Conservation (phyloP, 23 red algal species). For the Pyropia haitanensis region DNA sequence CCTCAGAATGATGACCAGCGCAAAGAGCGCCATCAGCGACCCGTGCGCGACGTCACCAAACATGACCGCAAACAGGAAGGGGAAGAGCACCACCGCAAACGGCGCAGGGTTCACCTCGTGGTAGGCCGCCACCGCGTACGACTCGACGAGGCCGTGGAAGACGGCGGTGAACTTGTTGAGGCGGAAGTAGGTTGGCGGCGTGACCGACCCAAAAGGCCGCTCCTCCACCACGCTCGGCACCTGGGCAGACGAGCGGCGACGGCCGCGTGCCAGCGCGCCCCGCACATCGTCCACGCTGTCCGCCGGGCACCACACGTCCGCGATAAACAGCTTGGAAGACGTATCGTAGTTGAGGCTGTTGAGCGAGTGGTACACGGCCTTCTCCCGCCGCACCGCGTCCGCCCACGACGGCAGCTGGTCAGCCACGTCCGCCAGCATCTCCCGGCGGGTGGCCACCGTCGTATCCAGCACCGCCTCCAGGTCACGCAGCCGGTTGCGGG, state of each 20-base stretch:
- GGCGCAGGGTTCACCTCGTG: constrained; percentile 94
- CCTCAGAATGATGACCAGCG: constrained; percentile 50
- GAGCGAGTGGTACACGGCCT: constrained; percentile 82
- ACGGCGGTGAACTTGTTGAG: constrained; percentile 88
- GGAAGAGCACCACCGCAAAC: constrained; percentile 85
- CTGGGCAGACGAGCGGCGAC: constrained; percentile 62
- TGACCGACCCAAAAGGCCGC: constrained; percentile 20
- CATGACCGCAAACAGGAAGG: constrained; percentile 98
- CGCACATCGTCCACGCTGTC: constrained; percentile 34
- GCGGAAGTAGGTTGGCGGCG: constrained; percentile 75
- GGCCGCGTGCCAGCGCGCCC: constrained; percentile 46
- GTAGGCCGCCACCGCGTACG: constrained; percentile 89
- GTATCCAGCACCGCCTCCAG: constrained; percentile 73
- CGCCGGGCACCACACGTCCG: constrained; percentile 77
- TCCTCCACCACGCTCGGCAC: constrained; percentile 79
- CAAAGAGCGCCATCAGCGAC: constrained; percentile 76
- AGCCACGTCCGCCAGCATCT: constrained; percentile 60
- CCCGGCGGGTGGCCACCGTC: constrained; percentile 35
- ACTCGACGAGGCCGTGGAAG: constrained; percentile 89
- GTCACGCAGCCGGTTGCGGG: constrained; percentile 28
- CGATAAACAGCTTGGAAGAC: constrained; percentile 68
- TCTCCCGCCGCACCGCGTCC: constrained; percentile 67
- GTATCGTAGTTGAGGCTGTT: constrained; percentile 96
- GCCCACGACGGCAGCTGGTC: constrained; percentile 56
- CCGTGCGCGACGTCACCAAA: constrained; percentile 99